Base-by-base conservation (phyloP, 2,329 filamentous ascomycete genomes). In the Ceratocystis huliohia region DNA sequence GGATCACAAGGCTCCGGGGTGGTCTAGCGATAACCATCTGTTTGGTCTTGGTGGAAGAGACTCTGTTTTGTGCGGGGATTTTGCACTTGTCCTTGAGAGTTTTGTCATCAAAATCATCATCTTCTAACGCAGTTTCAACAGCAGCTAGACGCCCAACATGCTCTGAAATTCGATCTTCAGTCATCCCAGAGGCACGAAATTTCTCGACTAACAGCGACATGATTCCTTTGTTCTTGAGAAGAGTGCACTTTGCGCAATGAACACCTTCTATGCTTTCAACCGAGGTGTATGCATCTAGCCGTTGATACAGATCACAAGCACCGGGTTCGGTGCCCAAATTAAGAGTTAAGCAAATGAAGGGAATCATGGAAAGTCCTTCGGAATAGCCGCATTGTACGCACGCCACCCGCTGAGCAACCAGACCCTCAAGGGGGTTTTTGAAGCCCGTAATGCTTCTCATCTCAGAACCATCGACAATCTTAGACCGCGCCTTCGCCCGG, bases 271-370 rank as follows among this genome's bases (percentile, higher is more conserved):
- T 96, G 1, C 83, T 80, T 73, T 97, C 94, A 7, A 96, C 80
- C 13, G 85, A 83, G 33, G 90, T 94, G 73, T 93, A 96, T 25
- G 91, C 86, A 73, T 95, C 88, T 22, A 99, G 77, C 66, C 91
- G 87, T 68, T 94, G 87, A 67, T 86, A 85, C 0, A 97, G 77
- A 68, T 91, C 83, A 72, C 92, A 89, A 20, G 81, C 78, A 37
- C 76, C 73, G 69, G 80, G 81, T 61, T 81, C 80, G 4, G 81
- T 77, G 0, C 88, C 89, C 1, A 97, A 83, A 45, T 88, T 91
- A 0, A 97, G 83, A 0, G 93, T 96, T 61, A 97, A 78, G 72
- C 91, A 96, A 73, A 94, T 96, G 79, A 97, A 97, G 0, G 91
- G 91, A 22, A 91, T 95, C 77, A 97, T 84, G 1, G 89, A 91